phyloP scores from a whole-genome alignment of 108 stramenopile species.

The Thalassiosira profunda region DNA sequence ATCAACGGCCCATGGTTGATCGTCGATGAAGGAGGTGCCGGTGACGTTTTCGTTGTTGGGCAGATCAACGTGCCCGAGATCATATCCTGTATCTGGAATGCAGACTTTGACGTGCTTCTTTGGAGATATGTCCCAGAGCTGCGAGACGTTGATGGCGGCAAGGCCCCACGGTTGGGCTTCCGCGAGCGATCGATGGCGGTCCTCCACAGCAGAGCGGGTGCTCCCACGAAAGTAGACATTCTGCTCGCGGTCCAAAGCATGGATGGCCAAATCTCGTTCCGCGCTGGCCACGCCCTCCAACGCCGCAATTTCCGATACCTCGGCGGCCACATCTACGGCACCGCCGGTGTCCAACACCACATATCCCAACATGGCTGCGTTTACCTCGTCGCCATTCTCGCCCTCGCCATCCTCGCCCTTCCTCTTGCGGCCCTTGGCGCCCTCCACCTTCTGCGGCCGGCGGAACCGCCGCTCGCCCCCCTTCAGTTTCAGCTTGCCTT shows the following conservation, averaged over 20 bases:
- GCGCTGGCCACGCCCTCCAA: not conserved
- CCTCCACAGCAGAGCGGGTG: too few species aligned
- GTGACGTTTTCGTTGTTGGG: constrained; percentile 26
- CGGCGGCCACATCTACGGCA: not conserved
- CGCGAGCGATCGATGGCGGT: not conserved
- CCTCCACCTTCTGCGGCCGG: too few species aligned
- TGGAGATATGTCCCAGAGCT: constrained; percentile 14
- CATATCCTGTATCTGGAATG: constrained; percentile 65
- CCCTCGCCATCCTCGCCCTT: too few species aligned
- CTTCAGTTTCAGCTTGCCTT: too few species aligned
- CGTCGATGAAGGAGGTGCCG: constrained; percentile 7
- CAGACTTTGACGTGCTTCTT: constrained; percentile 45
- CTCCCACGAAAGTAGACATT: too few species aligned
- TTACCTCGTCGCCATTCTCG: too few species aligned
- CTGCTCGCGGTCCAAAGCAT: too few species aligned
- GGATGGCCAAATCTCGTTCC: not conserved
- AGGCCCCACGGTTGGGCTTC: constrained; percentile 28
- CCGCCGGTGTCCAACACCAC: too few species aligned
- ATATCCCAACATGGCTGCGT: too few species aligned
- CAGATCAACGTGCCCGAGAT: constrained; percentile 51
- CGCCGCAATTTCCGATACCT: not conserved
- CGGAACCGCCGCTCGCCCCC: too few species aligned
- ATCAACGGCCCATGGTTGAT: constrained; percentile 62
- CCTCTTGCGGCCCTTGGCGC: too few species aligned
- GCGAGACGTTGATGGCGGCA: constrained; percentile 33